Conservation (phyloP, 2,329 filamentous ascomycete species). For the Aspergillus versicolor region DNA sequence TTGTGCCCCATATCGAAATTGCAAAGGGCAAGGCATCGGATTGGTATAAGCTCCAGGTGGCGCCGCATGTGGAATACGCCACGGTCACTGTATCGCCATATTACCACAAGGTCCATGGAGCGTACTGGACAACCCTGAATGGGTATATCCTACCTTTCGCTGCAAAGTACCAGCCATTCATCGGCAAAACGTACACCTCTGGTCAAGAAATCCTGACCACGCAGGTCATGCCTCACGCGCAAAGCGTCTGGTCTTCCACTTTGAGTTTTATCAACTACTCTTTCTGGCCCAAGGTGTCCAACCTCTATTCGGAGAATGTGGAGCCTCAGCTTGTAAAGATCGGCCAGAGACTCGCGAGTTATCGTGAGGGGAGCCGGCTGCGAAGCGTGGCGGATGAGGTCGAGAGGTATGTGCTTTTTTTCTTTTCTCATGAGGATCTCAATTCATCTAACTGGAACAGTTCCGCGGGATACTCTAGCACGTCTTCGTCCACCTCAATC, state of each 20-base stretch:
- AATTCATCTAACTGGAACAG: background rate
- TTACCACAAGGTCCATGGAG: slow-evolving; percentile 70
- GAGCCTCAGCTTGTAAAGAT: slow-evolving; percentile 94
- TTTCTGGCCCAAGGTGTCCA: slow-evolving; percentile 76
- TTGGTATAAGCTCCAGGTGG: slow-evolving; percentile 70
- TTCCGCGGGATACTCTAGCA: slow-evolving; percentile 22
- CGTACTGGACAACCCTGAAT: slow-evolving; percentile 21
- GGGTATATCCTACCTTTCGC: slow-evolving; percentile 74
- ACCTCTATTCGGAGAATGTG: slow-evolving; percentile 85
- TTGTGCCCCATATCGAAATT: slow-evolving; percentile 71
- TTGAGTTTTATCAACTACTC: slow-evolving; percentile 71
- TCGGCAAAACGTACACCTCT: slow-evolving; percentile 64
- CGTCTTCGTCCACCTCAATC: slow-evolving; percentile 21
- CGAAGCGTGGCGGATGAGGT: slow-evolving; percentile 58
- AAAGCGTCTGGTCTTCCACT: slow-evolving; percentile 68
- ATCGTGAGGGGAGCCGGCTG: slow-evolving; percentile 60
- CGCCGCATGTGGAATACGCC: slow-evolving; percentile 69
- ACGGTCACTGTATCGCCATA: slow-evolving; percentile 66
- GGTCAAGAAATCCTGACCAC: slow-evolving; percentile 66
- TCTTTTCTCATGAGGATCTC: no score
- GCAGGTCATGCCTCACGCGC: slow-evolving; percentile 70
- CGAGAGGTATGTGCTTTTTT: slow-evolving; percentile 41
- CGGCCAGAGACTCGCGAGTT: slow-evolving; percentile 75
- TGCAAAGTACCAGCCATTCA: slow-evolving; percentile 70
- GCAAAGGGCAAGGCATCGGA: slow-evolving; percentile 61